Conservation (phyloP, 805 yeast genomes). For the Candida bentonensis region DNA sequence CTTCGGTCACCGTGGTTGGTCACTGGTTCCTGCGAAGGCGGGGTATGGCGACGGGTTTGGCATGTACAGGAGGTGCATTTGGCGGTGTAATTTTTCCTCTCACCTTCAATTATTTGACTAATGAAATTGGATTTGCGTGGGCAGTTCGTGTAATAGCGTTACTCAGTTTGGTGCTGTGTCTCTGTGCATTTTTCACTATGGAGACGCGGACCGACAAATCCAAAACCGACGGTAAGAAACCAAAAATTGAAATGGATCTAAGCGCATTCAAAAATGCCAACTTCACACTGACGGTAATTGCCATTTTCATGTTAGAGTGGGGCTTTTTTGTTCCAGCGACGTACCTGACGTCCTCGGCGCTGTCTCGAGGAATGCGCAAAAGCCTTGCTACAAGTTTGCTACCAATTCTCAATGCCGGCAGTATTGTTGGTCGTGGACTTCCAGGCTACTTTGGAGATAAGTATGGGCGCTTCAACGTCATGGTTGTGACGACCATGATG, state of each 20-base stretch:
- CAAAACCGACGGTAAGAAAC: conserved; percentile 10
- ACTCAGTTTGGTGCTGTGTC: conserved; percentile 14
- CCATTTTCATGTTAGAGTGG: conserved; percentile 31
- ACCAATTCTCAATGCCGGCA: conserved; percentile 20
- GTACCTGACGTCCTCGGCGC: conserved; percentile 44
- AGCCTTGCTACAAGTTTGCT: background rate
- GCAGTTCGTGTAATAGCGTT: conserved; percentile 37
- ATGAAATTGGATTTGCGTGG: conserved; percentile 43
- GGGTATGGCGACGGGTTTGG: conserved; percentile 47
- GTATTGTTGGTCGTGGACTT: conserved; percentile 39
- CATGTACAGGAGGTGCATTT: conserved; percentile 51
- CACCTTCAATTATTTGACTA: conserved; percentile 31
- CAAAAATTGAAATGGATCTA: conserved; percentile 16
- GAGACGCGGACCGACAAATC: conserved; percentile 21
- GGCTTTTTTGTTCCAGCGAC: conserved; percentile 38
- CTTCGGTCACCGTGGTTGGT: conserved; percentile 39
- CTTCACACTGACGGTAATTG: conserved; percentile 18
- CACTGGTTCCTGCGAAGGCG: conserved; percentile 49
- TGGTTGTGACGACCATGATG: conserved; percentile 32
- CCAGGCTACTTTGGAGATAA: conserved; percentile 44
- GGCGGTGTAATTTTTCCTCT: conserved; percentile 55
- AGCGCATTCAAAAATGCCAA: conserved; percentile 16
- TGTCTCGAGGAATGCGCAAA: conserved; percentile 29
- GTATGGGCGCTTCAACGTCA: conserved; percentile 43
- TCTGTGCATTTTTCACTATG: conserved; percentile 22